phyloP scores from a whole-genome alignment of 2,329 filamentous ascomycete species.

The Grosmannia clavigera region DNA sequence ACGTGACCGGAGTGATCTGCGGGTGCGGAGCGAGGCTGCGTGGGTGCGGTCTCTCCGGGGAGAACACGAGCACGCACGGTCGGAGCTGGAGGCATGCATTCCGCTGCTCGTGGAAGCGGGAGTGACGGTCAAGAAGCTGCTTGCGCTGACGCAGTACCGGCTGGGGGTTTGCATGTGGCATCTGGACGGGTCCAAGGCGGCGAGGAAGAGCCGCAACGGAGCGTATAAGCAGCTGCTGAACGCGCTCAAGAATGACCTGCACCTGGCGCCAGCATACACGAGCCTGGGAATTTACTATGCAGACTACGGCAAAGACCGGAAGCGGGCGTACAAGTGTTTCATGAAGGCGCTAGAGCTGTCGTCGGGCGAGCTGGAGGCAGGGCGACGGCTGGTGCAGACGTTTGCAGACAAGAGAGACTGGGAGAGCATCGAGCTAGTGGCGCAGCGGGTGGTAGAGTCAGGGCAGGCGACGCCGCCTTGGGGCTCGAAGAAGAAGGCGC shows the following conservation, averaged over 20 bases:
- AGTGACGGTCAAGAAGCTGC: slow-evolving; percentile 52
- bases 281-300: slow-evolving; percentile 82
- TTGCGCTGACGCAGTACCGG: slow-evolving; percentile 76
- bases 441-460: slow-evolving; percentile 85
- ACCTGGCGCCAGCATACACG: slow-evolving; percentile 82
- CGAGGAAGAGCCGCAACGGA: slow-evolving; percentile 67
- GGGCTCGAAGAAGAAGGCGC: slow-evolving; percentile 82
- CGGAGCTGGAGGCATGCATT: slow-evolving; percentile 60
- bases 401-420: slow-evolving; percentile 90
- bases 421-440: slow-evolving; percentile 90
- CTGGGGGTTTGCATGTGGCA: slow-evolving; percentile 84
- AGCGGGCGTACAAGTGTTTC: slow-evolving; percentile 80
- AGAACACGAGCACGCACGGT: slow-evolving; percentile 54
- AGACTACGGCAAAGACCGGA: slow-evolving; percentile 80
- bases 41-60: slow-evolving; percentile 85
- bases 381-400: slow-evolving; percentile 70
- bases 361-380: slow-evolving; percentile 70
- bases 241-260: slow-evolving; percentile 75
- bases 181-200: slow-evolving; percentile 57
- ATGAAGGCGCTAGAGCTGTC: slow-evolving; percentile 94
- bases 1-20: slow-evolving; percentile 61
- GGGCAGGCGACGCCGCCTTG: slow-evolving; percentile 82
- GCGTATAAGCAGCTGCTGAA: slow-evolving; percentile 76
- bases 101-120: slow-evolving; percentile 47
- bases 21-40: slow-evolving; percentile 73